Evolutionary conservation across 495 filamentous ascomycete species (phyloP).

Genomic region (Hyaloscypha finlandica): DNA sequence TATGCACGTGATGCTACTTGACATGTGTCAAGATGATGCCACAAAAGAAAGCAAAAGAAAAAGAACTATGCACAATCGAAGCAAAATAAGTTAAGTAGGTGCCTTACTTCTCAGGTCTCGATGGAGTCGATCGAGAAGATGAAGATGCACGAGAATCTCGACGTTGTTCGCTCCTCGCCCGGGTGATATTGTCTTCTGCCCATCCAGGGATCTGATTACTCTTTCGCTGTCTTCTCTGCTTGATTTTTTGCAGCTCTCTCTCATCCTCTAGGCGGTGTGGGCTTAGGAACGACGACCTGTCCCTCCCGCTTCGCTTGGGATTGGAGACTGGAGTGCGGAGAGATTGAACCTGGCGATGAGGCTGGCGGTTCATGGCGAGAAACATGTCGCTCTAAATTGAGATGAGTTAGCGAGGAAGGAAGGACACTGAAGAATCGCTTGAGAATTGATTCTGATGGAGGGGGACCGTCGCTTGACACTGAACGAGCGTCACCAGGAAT

Average conservation of each 20-base stretch:
- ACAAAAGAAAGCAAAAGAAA: constrained; percentile 9
- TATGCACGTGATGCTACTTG: constrained; percentile 3
- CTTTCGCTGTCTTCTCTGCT: constrained; percentile 3
- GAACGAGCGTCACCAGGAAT: background rate
- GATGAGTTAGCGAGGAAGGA: constrained; percentile 3
- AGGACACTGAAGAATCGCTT: background rate
- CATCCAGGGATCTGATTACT: background rate
- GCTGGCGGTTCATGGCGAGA: constrained; percentile 10
- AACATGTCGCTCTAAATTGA: constrained; percentile 9
- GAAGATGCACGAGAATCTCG: background rate
- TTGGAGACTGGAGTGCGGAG: background rate
- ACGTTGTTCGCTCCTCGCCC: background rate
- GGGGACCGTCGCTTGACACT: background rate
- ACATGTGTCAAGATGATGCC: background rate
- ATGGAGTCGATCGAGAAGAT: background rate
- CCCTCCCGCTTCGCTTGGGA: background rate
- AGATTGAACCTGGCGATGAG: constrained; percentile 5
- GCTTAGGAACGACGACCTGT: background rate
- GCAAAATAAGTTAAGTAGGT: background rate
- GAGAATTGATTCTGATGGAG: background rate
- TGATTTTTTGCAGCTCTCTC: background rate
- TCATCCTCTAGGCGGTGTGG: background rate
- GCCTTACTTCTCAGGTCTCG: background rate
- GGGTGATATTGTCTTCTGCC: background rate
- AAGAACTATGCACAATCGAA: constrained; percentile 4